Conservation (phyloP, 2,329 filamentous ascomycete genomes). For the Fusarium sp. region DNA sequence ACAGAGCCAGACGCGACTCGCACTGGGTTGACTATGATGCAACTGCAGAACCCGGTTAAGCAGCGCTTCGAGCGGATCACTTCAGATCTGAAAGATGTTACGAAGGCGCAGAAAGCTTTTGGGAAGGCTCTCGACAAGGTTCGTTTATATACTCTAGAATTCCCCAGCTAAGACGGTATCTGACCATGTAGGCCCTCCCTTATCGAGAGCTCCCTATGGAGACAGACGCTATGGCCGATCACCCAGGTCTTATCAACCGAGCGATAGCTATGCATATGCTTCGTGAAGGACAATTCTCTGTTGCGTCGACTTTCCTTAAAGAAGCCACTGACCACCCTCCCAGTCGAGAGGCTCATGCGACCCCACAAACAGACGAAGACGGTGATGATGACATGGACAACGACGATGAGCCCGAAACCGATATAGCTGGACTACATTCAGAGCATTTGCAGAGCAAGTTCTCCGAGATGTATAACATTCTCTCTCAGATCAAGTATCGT, state of each 20-base stretch:
- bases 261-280: conserved; percentile 97
- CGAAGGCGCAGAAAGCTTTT: conserved; percentile 85
- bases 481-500: conserved; percentile 79
- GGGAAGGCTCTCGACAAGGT: conserved; percentile 88
- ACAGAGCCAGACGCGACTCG: conserved; percentile 62
- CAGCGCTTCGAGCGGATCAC: conserved; percentile 84
- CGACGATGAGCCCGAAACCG: conserved; percentile 48
- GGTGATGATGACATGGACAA: conserved; percentile 53
- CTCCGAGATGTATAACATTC: conserved; percentile 88
- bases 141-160: conserved; percentile 36
- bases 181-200: conserved; percentile 55
- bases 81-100: conserved; percentile 84
- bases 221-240: conserved; percentile 82
- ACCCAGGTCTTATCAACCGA: conserved; percentile 85
- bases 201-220: conserved; percentile 78
- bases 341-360: conserved; percentile 38
- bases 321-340: conserved; percentile 69
- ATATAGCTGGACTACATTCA: conserved; percentile 49
- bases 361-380: conserved; percentile 49
- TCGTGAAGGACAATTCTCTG: conserved; percentile 91
- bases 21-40: conserved; percentile 81
- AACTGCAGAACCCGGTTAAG: conserved; percentile 88
- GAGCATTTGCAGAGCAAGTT: conserved; percentile 83
- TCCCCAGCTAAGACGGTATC: neutral
- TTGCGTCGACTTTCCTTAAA: conserved; percentile 85